Percentiles rank a stretch among this genome's conserved stretches.
phyloP scores from a whole-genome alignment of 2,329 filamentous ascomycete species.

The Colletotrichum lindemuthianum region DNA sequence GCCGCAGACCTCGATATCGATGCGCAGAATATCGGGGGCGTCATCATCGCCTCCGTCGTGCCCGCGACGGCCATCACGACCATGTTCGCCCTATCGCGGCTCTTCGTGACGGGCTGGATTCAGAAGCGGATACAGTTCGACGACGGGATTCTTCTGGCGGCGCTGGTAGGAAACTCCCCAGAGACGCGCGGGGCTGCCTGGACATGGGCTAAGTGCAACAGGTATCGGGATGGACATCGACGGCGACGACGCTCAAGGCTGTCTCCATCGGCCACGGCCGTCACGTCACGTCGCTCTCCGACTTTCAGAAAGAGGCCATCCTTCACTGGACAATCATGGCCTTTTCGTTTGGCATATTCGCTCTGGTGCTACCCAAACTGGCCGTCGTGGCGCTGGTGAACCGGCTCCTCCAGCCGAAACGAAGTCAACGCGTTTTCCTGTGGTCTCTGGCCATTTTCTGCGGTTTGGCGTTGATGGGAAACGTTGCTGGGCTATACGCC shows the following conservation, averaged over 20 bases:
- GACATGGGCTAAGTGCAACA: not conserved
- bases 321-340: constrained; percentile 48
- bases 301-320: constrained; percentile 42
- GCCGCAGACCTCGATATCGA: not conserved
- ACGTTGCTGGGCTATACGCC: constrained; percentile 52
- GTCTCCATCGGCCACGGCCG: constrained; percentile 51
- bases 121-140: constrained; percentile 25
- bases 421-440: constrained; percentile 46
- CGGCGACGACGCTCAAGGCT: constrained; percentile 37
- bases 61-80: constrained; percentile 23
- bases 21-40: constrained; percentile 10
- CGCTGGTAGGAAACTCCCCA: constrained; percentile 3
- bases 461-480: constrained; percentile 45
- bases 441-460: constrained; percentile 48
- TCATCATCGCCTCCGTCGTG: constrained; percentile 20
- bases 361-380: constrained; percentile 53
- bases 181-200: no score
- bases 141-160: constrained; percentile 20
- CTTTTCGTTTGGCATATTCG: constrained; percentile 51
- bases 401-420: constrained; percentile 49
- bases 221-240: constrained; percentile 26
- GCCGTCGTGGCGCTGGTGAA: constrained; percentile 51
- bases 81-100: constrained; percentile 15
- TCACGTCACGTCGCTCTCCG: constrained; percentile 46
- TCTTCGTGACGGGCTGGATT: constrained; percentile 27